Base-by-base conservation (phyloP, 345 rosid species). In the Cardamine occulta region DNA sequence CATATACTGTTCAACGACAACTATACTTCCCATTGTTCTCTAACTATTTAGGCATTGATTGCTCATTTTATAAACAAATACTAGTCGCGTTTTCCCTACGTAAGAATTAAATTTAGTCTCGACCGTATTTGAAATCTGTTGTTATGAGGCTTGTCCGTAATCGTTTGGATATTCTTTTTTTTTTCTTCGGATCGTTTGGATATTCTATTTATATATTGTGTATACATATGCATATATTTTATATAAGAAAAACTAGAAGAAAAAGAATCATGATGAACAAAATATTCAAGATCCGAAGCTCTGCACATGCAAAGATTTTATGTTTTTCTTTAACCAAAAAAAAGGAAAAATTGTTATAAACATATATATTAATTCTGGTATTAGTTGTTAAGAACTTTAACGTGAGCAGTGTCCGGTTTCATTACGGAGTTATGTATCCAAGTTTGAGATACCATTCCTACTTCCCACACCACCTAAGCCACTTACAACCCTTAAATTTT, bases 361-460 rank as follows among this genome's bases (percentile, higher is more conserved):
- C 35, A 47, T 65, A 28, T 63, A 24, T 63, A 24, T 54, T 24
- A n/a, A 3, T 21, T 39, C 1, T 53, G 24, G 34, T 28, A 37
- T 26, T 13, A 8, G 32, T 18, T 57, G 23, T 28, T 15, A 44
- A 45, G 60, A 59, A 28, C 63, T 59, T 37, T 0, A 75, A 58
- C 53, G 2, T 9, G 12, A 47, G 17, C 14, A 48, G 67, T 18
- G 28, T 67, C 55, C 74, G 74, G 68, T 51, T 59, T 59, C 45
- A 58, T 9, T 59, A 75, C 79, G 79, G 68, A 67, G 79, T 75
- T 68, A 51, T 49, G 73, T 67, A 75, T 18, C 79, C 74, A 68
- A 75, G 79, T 66, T 49, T 59, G n/a, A 68, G 73, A 68, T 35
- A 48, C 14, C 61, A 15, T 75, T 52, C 47, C 45, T 15, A 40